Evolutionary conservation across 83 land plant species (phyloP).

Genomic region (Isoetes engelmannii): DNA sequence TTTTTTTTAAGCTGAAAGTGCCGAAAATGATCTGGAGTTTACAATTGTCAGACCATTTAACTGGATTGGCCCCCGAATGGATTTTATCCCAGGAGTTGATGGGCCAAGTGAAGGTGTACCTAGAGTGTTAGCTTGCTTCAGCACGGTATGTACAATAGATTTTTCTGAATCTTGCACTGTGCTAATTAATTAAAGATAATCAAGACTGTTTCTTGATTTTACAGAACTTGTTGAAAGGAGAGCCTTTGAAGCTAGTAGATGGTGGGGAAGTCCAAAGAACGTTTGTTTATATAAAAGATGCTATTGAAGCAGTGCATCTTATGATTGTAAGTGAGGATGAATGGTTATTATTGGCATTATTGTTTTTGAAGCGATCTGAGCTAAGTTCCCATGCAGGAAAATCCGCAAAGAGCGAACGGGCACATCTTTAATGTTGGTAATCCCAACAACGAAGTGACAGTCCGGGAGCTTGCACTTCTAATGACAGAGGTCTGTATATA

Average conservation of each 20-base stretch:
- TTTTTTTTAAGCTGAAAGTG: constrained; percentile 59
- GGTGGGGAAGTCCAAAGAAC: constrained; percentile 91
- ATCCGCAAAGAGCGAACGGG: constrained; percentile 76
- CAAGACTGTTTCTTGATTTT: not conserved
- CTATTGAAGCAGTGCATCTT: constrained; percentile 81
- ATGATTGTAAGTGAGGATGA: constrained; percentile 70
- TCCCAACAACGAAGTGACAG: constrained; percentile 85
- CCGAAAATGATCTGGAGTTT: constrained; percentile 83
- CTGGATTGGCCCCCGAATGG: constrained; percentile 99
- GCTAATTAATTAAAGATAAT: too few species aligned
- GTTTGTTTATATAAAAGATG: constrained; percentile 93
- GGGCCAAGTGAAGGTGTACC: constrained; percentile 98
- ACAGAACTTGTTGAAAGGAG: constrained; percentile 70
- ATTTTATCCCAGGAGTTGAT: constrained; percentile 96
- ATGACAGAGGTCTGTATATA: constrained; percentile 65
- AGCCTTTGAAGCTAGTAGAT: constrained; percentile 95
- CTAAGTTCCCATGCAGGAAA: constrained; percentile 45
- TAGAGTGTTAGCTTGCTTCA: constrained; percentile 90
- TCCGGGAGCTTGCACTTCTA: constrained; percentile 73
- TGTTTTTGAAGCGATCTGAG: not conserved
- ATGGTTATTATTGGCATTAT: not conserved
- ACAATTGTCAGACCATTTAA: constrained; percentile 98
- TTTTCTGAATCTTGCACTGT: too few species aligned
- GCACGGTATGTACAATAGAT: constrained; percentile 48
- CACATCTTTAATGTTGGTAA: constrained; percentile 92